Evolutionary conservation across 768 basidiomycete genomes (phyloP).

Genomic region (Trametes cinnabarina): DNA sequence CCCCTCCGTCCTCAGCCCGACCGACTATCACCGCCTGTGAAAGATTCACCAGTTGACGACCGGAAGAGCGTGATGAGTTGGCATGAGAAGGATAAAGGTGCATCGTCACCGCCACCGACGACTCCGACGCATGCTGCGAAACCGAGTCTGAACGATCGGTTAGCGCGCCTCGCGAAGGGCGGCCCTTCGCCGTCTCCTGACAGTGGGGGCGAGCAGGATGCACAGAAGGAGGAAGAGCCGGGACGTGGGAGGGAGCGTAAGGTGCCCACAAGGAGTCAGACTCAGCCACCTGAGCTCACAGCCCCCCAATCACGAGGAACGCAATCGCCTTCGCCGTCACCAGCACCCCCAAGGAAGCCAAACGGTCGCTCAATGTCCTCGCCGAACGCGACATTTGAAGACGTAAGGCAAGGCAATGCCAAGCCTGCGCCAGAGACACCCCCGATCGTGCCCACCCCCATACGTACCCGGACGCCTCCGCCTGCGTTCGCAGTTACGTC

Average conservation of each 20-base stretch:
- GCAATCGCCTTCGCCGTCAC: slow-evolving; percentile 19
- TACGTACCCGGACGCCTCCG: slow-evolving; percentile 31
- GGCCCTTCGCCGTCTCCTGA: slow-evolving; percentile 16
- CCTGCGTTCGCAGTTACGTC: slow-evolving; percentile 38
- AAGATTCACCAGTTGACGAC: slow-evolving; percentile 14
- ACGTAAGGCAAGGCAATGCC: slow-evolving; percentile 20
- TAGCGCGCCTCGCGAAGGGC: slow-evolving; percentile 25
- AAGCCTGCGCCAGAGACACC: slow-evolving; percentile 22
- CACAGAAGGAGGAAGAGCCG: slow-evolving; percentile 8
- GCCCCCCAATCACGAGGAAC: background rate
- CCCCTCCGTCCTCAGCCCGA: slow-evolving; percentile 10
- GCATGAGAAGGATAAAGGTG: slow-evolving; percentile 12
- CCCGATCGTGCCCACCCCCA: slow-evolving; percentile 33
- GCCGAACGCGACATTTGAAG: slow-evolving; percentile 28
- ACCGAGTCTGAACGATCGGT: slow-evolving; percentile 28
- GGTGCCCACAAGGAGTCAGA: slow-evolving; percentile 27
- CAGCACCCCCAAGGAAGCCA: slow-evolving; percentile 10
- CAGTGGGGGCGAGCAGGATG: slow-evolving; percentile 1
- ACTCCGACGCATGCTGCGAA: slow-evolving; percentile 19
- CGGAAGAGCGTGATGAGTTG: slow-evolving; percentile 5
- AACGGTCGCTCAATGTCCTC: slow-evolving; percentile 26
- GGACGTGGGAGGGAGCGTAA: slow-evolving; percentile 19
- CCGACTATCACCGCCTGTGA: slow-evolving; percentile 13
- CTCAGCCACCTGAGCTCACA: slow-evolving; percentile 20
- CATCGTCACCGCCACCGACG: slow-evolving; percentile 9